phyloP scores from a whole-genome alignment of 306 rosid genomes.

The Glycine tomentella region DNA sequence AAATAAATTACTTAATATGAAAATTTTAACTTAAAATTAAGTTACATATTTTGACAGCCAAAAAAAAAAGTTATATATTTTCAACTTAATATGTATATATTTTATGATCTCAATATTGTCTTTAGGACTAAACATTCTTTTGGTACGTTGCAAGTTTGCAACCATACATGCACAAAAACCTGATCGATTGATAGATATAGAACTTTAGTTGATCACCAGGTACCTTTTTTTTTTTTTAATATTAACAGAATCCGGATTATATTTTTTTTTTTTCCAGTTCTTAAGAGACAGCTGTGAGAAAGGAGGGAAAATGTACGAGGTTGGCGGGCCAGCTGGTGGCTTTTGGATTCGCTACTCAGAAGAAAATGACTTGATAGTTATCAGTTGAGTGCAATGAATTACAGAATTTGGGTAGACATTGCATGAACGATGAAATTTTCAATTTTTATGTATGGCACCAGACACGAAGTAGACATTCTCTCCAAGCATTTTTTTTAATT shows the following conservation, averaged over 20 bases:
- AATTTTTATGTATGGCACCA: constrained; percentile 1
- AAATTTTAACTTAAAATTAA: neutral
- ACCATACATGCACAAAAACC: no score
- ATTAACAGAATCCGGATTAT: neutral
- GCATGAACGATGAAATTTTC: neutral
- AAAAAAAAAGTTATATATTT: neutral
- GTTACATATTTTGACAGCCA: no score
- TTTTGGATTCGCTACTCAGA: neutral
- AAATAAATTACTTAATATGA: neutral
- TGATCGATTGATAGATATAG: neutral
- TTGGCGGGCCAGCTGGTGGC: neutral
- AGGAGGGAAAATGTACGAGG: neutral
- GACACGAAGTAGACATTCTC: neutral
- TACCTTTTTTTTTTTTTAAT: neutral
- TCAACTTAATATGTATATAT: no score
- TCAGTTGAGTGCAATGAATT: constrained; percentile 8
- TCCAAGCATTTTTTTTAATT: neutral
- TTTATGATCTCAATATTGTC: neutral
- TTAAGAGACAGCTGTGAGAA: constrained; percentile 26
- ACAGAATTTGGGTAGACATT: neutral
- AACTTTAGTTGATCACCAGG: neutral
- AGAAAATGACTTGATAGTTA: neutral
- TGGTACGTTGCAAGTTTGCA: neutral
- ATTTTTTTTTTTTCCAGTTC: neutral
- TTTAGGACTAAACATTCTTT: neutral